Conservation (phyloP, 345 rosid genomes). For the Acer yangbiense region DNA sequence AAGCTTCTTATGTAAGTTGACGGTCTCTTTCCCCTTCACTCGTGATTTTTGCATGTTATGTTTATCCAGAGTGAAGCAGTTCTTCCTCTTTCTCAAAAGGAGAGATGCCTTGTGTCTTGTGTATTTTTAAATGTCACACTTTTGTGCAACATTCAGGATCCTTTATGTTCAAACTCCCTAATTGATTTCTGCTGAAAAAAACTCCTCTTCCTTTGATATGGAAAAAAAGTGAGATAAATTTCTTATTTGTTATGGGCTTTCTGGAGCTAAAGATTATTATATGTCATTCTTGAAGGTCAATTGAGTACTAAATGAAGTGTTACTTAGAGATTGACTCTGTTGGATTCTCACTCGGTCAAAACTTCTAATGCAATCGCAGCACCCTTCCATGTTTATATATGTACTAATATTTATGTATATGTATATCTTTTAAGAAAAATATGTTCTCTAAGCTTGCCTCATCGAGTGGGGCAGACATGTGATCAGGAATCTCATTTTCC, state of each 20-base stretch:
- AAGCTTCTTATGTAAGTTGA: slow-evolving; percentile 73
- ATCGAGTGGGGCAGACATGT: background rate
- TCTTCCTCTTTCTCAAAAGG: background rate
- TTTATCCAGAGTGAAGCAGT: background rate
- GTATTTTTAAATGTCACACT: background rate
- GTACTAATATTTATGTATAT: background rate
- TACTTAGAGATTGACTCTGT: background rate
- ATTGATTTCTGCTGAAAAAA: background rate
- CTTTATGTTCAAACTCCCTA: background rate
- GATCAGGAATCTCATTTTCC: background rate
- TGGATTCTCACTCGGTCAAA: background rate
- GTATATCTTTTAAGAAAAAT: background rate
- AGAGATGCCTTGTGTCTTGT: background rate
- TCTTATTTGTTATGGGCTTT: background rate
- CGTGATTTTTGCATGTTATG: slow-evolving; percentile 11
- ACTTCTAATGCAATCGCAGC: background rate
- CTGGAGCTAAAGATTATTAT: background rate
- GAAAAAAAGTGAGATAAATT: background rate
- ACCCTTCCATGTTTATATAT: background rate
- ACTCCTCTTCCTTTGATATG: background rate
- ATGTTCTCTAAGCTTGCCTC: background rate
- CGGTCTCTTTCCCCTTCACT: slow-evolving; percentile 4
- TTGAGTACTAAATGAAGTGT: background rate
- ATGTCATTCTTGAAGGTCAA: background rate
- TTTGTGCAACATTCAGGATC: background rate